phyloP scores from a whole-genome alignment of 495 filamentous ascomycete species.

The Astrothelium subdiscretum region DNA sequence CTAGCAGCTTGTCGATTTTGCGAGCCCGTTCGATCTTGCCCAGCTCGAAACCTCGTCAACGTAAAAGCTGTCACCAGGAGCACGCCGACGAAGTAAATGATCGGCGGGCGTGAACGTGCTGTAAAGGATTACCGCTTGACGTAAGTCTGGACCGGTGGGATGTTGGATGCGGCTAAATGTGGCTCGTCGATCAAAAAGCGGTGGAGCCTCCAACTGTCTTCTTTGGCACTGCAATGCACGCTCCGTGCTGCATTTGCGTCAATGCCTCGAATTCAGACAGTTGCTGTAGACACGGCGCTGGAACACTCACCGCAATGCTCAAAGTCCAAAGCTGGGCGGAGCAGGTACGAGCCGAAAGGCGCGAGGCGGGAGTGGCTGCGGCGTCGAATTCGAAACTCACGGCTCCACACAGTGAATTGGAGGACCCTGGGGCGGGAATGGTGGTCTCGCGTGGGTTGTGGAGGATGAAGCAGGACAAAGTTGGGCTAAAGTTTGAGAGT shows the following conservation, averaged over 20 bases:
- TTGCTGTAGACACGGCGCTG: background rate
- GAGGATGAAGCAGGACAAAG: background rate
- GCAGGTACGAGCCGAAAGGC: background rate
- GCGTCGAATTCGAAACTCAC: background rate
- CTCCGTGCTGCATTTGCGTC: background rate
- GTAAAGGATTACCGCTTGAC: background rate
- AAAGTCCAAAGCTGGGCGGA: background rate
- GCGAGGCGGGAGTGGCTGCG: background rate
- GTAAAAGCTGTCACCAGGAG: background rate
- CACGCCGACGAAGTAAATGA: background rate
- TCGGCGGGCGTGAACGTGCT: background rate
- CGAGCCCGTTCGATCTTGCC: background rate
- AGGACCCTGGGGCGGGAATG: background rate
- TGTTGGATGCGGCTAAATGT: background rate
- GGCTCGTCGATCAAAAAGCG: background rate
- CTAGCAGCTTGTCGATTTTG: background rate
- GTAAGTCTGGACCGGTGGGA: background rate
- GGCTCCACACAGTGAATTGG: background rate
- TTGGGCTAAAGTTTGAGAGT: slow-evolving; percentile 2
- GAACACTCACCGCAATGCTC: background rate
- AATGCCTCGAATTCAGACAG: background rate
- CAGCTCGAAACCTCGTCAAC: background rate
- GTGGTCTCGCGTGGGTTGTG: background rate
- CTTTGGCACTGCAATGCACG: background rate
- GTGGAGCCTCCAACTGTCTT: background rate